phyloP scores from a whole-genome alignment of 1,284 basidiomycete species.

The Cutaneotrichosporon dermatis region DNA sequence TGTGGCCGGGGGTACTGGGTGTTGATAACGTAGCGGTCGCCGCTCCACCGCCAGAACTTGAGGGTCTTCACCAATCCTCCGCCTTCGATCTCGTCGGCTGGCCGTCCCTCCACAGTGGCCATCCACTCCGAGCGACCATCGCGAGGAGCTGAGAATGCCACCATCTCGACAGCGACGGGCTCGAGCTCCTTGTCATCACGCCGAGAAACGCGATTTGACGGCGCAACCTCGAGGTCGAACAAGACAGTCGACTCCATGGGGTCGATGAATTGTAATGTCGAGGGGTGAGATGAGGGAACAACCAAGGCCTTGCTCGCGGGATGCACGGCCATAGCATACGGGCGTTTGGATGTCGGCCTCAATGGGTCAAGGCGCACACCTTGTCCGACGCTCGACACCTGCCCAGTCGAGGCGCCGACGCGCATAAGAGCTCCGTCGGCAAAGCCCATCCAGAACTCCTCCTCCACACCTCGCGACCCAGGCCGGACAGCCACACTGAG shows the following conservation, averaged over 20 bases:
- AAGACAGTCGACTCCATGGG: conserved; percentile 66
- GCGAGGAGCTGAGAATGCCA: conserved; percentile 57
- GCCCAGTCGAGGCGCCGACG: conserved; percentile 68
- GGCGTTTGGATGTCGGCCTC: conserved; percentile 24
- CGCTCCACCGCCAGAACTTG: conserved; percentile 72
- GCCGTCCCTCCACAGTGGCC: conserved; percentile 80
- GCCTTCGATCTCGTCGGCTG: conserved; percentile 57
- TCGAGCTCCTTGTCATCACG: conserved; percentile 74
- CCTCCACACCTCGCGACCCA: conserved; percentile 56
- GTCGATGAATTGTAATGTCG: conserved; percentile 87
- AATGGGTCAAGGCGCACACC: conserved; percentile 42
- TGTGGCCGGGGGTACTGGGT: conserved; percentile 90
- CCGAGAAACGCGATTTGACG: conserved; percentile 85
- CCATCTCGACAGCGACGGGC: conserved; percentile 69
- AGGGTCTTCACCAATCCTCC: conserved; percentile 66
- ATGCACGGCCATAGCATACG: conserved; percentile 61
- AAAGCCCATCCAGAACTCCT: conserved; percentile 81
- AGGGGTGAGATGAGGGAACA: conserved; percentile 88
- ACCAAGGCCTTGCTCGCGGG: conserved; percentile 67
- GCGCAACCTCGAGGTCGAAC: conserved; percentile 85
- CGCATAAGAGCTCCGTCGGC: conserved; percentile 79
- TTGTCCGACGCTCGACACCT: conserved; percentile 62
- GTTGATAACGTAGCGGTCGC: conserved; percentile 58
- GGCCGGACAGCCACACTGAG: conserved; percentile 62
- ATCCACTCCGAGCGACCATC: conserved; percentile 67